Evolutionary conservation across 2,329 filamentous ascomycete species (phyloP).

Genomic region (Meredithiella fracta): DNA sequence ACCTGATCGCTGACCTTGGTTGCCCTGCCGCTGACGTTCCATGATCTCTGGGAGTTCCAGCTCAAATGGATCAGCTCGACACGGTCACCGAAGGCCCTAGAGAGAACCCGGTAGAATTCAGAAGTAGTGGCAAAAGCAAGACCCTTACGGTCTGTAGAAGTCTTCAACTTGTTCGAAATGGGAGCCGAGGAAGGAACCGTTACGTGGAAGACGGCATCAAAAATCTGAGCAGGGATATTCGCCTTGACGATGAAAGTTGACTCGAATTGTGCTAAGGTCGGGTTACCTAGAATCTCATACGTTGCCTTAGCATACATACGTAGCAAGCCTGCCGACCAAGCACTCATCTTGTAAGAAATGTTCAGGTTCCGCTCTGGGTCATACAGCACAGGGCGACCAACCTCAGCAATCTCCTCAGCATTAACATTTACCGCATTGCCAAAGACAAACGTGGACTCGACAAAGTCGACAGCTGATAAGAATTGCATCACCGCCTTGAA

Average conservation of each 20-base stretch:
- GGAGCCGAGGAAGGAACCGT: constrained; percentile 21
- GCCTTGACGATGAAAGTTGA: constrained; percentile 59
- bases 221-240: constrained; percentile 37
- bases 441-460: constrained; percentile 45
- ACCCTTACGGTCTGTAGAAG: constrained; percentile 22
- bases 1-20: constrained; percentile 1
- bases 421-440: constrained; percentile 21
- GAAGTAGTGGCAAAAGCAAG: constrained; percentile 30
- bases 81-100: constrained; percentile 58
- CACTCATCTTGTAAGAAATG: constrained; percentile 74
- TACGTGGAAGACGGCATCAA: constrained; percentile 31
- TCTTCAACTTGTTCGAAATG: constrained; percentile 12
- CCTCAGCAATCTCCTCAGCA: constrained; percentile 26
- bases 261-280: constrained; percentile 63
- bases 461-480: constrained; percentile 56
- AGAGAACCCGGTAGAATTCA: constrained; percentile 48
- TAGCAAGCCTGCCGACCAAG: constrained; percentile 63
- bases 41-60: constrained; percentile 20
- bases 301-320: constrained; percentile 60
- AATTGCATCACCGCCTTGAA: constrained; percentile 93
- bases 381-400: constrained; percentile 51
- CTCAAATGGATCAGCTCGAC: constrained; percentile 49
- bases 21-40: constrained; percentile 19
- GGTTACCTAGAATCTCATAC: constrained; percentile 57
- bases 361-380: constrained; percentile 64